A percentile compares a stretch with the other conserved stretches of the same genome.
Evolutionary conservation across 768 basidiomycete genomes (phyloP).

Genomic region (Cyclocybe aegerita): DNA sequence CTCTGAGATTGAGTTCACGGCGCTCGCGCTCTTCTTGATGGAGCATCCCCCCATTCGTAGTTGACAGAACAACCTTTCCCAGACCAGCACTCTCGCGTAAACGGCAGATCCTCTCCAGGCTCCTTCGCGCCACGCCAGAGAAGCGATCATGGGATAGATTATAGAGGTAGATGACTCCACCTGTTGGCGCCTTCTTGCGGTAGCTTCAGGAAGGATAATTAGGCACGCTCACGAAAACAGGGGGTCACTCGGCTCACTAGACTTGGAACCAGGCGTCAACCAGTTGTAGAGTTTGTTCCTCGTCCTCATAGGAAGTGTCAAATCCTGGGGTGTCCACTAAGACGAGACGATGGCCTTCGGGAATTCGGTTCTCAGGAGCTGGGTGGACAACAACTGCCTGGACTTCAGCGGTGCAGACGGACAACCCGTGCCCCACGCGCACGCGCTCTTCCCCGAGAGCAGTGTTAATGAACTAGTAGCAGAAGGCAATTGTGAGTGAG

Average conservation of each 20-base stretch:
- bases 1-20: not conserved
- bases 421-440: slow-evolving; percentile 2
- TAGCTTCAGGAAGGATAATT: not conserved
- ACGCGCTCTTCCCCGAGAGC: not conserved
- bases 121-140: not conserved
- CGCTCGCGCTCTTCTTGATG: not conserved
- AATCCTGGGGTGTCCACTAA: slow-evolving; percentile 11
- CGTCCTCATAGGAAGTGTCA: not conserved
- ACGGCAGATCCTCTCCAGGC: not conserved
- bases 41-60: not conserved
- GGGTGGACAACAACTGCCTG: not conserved
- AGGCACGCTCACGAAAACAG: not conserved
- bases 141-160: slow-evolving; percentile 1
- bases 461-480: slow-evolving; percentile 11
- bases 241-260: not conserved
- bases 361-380: not conserved
- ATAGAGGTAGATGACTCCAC: slow-evolving; percentile 6
- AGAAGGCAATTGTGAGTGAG: not conserved
- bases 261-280: not conserved
- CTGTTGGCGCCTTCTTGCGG: not conserved
- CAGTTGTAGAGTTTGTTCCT: slow-evolving; percentile 1
- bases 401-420: slow-evolving; percentile 1
- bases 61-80: not conserved
- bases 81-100: not conserved
- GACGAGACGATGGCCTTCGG: slow-evolving; percentile 1